phyloP scores from a whole-genome alignment of 305 asterid species.

The Solanum aculeatissimum region DNA sequence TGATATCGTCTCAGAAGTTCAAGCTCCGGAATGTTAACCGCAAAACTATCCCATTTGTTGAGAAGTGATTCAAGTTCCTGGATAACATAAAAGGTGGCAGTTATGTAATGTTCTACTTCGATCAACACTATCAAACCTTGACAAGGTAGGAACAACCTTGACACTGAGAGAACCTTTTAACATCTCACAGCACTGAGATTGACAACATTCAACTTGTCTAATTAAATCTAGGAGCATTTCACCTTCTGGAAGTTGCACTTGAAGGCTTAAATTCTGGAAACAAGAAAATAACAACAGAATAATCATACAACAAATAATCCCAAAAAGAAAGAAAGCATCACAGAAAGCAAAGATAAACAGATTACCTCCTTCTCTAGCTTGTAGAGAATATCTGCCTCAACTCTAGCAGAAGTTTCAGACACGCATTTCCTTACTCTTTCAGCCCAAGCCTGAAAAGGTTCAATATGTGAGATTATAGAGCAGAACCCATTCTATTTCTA shows the following conservation, averaged over 20 bases:
- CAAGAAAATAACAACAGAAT: not conserved
- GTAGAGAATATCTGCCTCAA: constrained; percentile 58
- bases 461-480: not conserved
- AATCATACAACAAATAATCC: not conserved
- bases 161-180: constrained; percentile 43
- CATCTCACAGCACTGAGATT: constrained; percentile 56
- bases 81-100: constrained; percentile 8
- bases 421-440: constrained; percentile 50
- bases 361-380: constrained; percentile 72
- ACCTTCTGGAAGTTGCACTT: constrained; percentile 66
- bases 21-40: constrained; percentile 66
- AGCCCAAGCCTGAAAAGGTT: constrained; percentile 54
- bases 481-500: not conserved
- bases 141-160: constrained; percentile 35
- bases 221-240: constrained; percentile 43
- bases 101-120: constrained; percentile 10
- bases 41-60: constrained; percentile 56
- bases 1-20: constrained; percentile 54
- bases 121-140: not conserved
- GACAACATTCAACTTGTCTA: constrained; percentile 53
- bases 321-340: not conserved
- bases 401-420: constrained; percentile 40
- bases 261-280: constrained; percentile 49
- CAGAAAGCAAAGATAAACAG: not conserved
- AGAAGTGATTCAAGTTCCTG: constrained; percentile 65